Base-by-base conservation (phyloP, 768 basidiomycete genomes). In the Podaxis sp. region DNA sequence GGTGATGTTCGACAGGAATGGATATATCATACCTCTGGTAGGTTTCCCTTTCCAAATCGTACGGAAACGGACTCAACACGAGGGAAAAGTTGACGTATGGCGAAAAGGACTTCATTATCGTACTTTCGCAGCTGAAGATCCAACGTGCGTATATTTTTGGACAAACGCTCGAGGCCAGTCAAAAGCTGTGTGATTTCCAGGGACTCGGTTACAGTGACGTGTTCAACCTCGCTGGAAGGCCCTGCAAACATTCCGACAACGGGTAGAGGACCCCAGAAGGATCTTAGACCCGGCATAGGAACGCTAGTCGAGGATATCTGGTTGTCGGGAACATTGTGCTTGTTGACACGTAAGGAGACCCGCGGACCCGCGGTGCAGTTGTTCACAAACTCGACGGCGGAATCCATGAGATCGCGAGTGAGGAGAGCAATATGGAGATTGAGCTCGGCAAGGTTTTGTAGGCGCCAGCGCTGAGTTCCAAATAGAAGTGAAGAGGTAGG, bases 31-130 rank as follows among this genome's bases (percentile, higher is more conserved):
- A 76, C 75, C 54, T 67, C 68, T 20, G 67, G 63, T 2, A 74
- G 60, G 4, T 37, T 48, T 0, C 71, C 72, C 28, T 60, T 66
- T 0, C 71, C 72, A 56, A 69, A 74, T 12, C 69, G 58, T 4
- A 76, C 62, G 3, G 69, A 64, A 33, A 76, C 54, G n/a, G 64
- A 64, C 20, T 56, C 37, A 8, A 69, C 28, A 38, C 49, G n/a
- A 13, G 60, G 58, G 52, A 75, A 76, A 0, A 76, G 58, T 2
- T 68, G 52, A 15, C 69, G 68, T 11, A 72, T 66, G 0, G 75
- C 75, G 44, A 71, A 76, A 10, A 75, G 63, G 6, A 75, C 60
- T 62, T 76, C 75, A 1, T 72, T 66, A 37, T 76, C 75, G 71
- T 73, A 76, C 13, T 64, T 62, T 10, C 67, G 56, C 0, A 75